phyloP scores from a whole-genome alignment of 805 yeast species.

The Saccharomyces mikatae region DNA sequence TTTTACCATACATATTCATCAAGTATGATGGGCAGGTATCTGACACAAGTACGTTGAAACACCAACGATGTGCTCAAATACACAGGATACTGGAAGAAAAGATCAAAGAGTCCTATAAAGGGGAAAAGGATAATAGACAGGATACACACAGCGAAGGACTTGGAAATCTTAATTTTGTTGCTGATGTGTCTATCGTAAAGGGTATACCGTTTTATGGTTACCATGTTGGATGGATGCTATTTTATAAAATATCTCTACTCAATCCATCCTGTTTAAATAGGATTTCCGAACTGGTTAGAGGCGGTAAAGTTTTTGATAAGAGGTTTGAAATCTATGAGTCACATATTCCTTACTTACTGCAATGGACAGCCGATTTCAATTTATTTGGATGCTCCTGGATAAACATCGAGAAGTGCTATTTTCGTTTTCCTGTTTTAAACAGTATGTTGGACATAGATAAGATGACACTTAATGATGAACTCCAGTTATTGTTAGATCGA shows the following conservation, averaged over 20 bases:
- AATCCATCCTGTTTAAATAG: constrained; percentile 54
- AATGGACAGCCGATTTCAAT: constrained; percentile 77
- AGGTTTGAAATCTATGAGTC: constrained; percentile 57
- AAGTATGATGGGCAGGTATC: constrained; percentile 41
- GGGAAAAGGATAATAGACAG: constrained; percentile 1
- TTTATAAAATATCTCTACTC: constrained; percentile 59
- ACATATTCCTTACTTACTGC: constrained; percentile 70
- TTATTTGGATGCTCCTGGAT: constrained; percentile 81
- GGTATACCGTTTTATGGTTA: constrained; percentile 84
- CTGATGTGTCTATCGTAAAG: constrained; percentile 56
- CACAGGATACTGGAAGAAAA: constrained; percentile 39
- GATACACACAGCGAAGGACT: neutral
- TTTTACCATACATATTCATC: constrained; percentile 72
- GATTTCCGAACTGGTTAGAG: constrained; percentile 42
- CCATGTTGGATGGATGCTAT: constrained; percentile 53
- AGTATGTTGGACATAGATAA: constrained; percentile 26
- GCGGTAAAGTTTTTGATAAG: constrained; percentile 36
- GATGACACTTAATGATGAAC: constrained; percentile 23
- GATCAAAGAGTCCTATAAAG: constrained; percentile 34
- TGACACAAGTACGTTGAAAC: constrained; percentile 20
- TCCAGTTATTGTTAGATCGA: constrained; percentile 29
- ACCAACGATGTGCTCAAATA: constrained; percentile 33
- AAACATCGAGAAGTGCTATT: constrained; percentile 37
- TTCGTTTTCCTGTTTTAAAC: constrained; percentile 49
- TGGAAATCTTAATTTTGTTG: constrained; percentile 37